Base-by-base conservation (phyloP, 192 early-diverging fungal species). In the Umbelopsis vinacea region DNA sequence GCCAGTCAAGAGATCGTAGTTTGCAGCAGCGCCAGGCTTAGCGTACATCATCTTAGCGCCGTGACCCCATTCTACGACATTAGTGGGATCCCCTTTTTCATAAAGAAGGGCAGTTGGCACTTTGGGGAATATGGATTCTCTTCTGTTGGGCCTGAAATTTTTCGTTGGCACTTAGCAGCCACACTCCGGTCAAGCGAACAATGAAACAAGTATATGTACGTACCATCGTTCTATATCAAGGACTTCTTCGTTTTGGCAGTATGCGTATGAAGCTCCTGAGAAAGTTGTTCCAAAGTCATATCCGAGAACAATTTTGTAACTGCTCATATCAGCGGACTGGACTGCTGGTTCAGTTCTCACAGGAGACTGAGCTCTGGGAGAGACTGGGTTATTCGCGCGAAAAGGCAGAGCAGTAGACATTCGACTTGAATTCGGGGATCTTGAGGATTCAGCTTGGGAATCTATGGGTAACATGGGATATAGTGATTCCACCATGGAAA, bases 141-240 rank as follows among this genome's bases (percentile, higher is more conserved):
- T 47, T 52, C 79, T 76, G 0, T 77, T 68, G 8, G 84, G 81
- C 83, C 83, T 85, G 74, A n/a, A n/a, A 17, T 8, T 21, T 37
- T 19, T 29, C 9, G 7, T 7, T 37, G 9, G 46, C 6, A n/a
- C 0, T 46, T 63, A 11, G 21, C 40, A 11, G 7, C 22, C 35
- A 17, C 35, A 12, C 29, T 29, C n/a, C 29, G 29, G 29, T 45
- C 21, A 23, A 38, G 21, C 3, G 37, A 22, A 23, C 11, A 40
- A 37, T 53, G 29, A 19, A 17, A 8, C 10, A 35, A 35, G 29
- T 37, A 38, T 50, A 29, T 12, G 14, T 52, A 70, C 48, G 66
- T 80, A 86, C 84, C 84, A 86, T 75, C 80, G 79, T 7, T 66
- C 67, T 6, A 86, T 69, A 55, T 86, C 84, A 21, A 72, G 73